Conservation (phyloP, 257 asterid genomes). For the Pogostemon cablin region DNA sequence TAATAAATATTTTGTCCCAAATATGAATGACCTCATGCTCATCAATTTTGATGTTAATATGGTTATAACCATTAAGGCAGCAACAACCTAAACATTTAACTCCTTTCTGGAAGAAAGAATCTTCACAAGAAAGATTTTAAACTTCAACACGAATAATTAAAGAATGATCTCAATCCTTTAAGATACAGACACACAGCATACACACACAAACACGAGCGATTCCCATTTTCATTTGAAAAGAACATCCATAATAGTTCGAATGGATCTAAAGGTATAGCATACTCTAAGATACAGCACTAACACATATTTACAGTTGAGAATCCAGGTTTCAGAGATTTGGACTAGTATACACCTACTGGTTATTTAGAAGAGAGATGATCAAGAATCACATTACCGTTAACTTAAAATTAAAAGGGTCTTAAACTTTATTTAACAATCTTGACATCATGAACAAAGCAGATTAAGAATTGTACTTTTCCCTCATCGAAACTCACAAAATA, state of each 20-base stretch:
- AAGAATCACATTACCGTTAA: not conserved
- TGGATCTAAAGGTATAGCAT: not conserved
- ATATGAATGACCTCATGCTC: not conserved
- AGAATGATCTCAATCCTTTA: not conserved
- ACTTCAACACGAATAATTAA: conserved; percentile 8
- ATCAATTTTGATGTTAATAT: not conserved
- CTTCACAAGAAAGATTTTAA: not conserved
- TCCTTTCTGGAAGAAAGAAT: not conserved
- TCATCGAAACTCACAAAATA: conserved; percentile 5
- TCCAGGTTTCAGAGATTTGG: not conserved
- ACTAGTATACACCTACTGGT: not conserved
- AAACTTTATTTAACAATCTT: not conserved
- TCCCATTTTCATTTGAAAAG: not conserved
- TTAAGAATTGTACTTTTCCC: not conserved
- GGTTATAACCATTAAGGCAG: not conserved
- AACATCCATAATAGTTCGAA: not conserved
- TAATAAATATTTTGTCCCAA: not conserved
- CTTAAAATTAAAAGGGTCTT: not conserved
- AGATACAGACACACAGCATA: not conserved
- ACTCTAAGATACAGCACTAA: not conserved
- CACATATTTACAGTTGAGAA: not conserved
- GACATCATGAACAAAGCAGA: not conserved
- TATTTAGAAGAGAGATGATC: not conserved
- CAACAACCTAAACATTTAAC: not conserved
- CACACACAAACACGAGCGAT: not conserved